Conservation (phyloP, 768 basidiomycete genomes). For the Russula earlei region DNA sequence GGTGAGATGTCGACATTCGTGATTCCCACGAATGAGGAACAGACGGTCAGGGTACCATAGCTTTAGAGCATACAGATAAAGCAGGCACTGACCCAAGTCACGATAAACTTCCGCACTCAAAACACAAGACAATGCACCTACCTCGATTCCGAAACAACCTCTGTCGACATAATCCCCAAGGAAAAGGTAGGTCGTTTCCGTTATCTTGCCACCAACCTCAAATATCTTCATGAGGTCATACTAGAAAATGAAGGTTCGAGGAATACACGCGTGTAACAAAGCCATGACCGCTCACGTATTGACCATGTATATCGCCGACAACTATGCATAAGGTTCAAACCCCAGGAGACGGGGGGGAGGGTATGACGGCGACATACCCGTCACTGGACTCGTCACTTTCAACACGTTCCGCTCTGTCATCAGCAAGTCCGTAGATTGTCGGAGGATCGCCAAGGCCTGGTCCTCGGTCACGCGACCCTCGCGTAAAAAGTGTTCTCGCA, state of each 20-base stretch:
- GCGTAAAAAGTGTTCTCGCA: conserved; percentile 80
- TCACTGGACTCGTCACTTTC: conserved; percentile 79
- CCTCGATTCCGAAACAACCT: conserved; percentile 77
- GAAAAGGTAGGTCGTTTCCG: conserved; percentile 81
- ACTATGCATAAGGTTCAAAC: conserved; percentile 37
- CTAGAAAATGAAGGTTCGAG: conserved; percentile 30
- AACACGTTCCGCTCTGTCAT: conserved; percentile 73
- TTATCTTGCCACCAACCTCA: conserved; percentile 78
- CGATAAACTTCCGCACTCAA: too few species aligned
- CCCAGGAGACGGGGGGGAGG: background rate
- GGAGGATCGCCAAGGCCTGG: conserved; percentile 74
- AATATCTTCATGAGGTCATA: conserved; percentile 97
- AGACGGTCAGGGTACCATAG: conserved; percentile 53
- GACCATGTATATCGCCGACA: conserved; percentile 92
- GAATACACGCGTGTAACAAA: background rate
- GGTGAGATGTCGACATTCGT: conserved; percentile 57
- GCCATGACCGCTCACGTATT: conserved; percentile 54
- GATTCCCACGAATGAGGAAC: conserved; percentile 55
- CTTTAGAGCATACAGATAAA: conserved; percentile 56
- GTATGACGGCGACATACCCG: conserved; percentile 44
- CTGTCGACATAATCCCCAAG: conserved; percentile 94
- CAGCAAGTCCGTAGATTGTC: conserved; percentile 54
- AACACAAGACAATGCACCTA: conserved; percentile 22
- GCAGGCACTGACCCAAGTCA: conserved; percentile 32
- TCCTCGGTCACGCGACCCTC: conserved; percentile 76